Evolutionary conservation across 495 filamentous ascomycete species (phyloP), one percentile per base, ranked within the genome.

Genomic region (Elasticomyces elasticus): DNA sequence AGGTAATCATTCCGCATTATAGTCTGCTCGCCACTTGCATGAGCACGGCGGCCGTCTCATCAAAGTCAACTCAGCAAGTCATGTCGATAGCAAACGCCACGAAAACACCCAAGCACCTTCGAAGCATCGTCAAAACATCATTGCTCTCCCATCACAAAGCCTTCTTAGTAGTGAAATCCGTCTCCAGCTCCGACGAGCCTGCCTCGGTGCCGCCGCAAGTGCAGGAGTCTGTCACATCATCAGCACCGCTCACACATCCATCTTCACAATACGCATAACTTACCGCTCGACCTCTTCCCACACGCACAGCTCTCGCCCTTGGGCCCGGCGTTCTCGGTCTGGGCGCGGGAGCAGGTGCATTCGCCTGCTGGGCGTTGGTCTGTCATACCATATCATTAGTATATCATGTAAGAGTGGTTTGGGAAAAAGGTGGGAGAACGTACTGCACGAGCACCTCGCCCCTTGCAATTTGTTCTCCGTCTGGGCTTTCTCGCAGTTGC

Each of bases 371-470:
- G 83, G 40, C 89, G 83, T 54, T 75, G 69, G 52, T 79, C 81
- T 84, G 31, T 25, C 11, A 27, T 7, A 43, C 7, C 12, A 43
- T 19, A 43, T 47, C 44, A 23, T 7, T 9, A 47, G 24, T 27
- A 23, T 5, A 23, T 25, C 5, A 5, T 7, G 11, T 20, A 7
- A 7, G 10, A 6, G 7, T 10, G 44, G 17, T 11, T 25, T 25
- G 44, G 11, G 44, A 11, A 17, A 9, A 11, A 24, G 44, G 7
- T 11, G 24, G 5, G 5, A 5, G 52, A 55, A 77, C 77, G 58
- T 76, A 82, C 87, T 78, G 72, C 89, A 95, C 23, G 85, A 89
- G 77, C 89, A 95, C 49, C 87, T 75, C 23, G 87, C 74, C n/a
- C 86, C 87, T 3, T 71, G 67, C 25, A 83, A 54, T 3, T 67